Evolutionary conservation across 495 filamentous ascomycete species (phyloP).

Genomic region (Penicillium lagena): DNA sequence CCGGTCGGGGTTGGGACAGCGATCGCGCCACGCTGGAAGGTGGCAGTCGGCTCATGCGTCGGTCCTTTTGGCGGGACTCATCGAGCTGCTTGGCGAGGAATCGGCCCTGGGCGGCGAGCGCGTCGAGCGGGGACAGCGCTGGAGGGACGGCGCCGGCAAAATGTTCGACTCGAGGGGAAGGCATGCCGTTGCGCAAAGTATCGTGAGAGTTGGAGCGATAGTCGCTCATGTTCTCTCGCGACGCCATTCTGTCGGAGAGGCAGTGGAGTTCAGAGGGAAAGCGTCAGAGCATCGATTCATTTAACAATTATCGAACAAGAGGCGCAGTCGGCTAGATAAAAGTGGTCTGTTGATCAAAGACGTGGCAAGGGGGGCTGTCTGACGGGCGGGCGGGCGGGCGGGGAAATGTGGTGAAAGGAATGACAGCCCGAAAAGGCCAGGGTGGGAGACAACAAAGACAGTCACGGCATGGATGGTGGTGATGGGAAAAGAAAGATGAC

Average conservation of each 20-base stretch:
- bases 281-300: background rate
- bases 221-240: conserved; percentile 55
- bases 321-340: too few relatives aligned
- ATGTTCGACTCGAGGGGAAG: conserved; percentile 65
- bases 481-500: conserved; percentile 1
- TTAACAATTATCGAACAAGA: too few relatives aligned
- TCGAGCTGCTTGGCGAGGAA: conserved; percentile 82
- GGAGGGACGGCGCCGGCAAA: conserved; percentile 84
- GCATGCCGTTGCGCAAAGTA: conserved; percentile 43
- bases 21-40: conserved; percentile 75
- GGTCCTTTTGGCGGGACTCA: conserved; percentile 58
- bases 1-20: conserved; percentile 60
- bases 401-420: conserved; percentile 28
- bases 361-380: conserved; percentile 5
- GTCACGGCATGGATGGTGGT: conserved; percentile 5
- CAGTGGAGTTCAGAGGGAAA: background rate
- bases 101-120: conserved; percentile 83
- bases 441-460: conserved; percentile 4
- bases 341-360: background rate
- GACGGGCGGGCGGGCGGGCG: conserved; percentile 8
- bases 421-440: conserved; percentile 26
- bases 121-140: conserved; percentile 88
- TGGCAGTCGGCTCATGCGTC: conserved; percentile 77
- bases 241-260: conserved; percentile 34
- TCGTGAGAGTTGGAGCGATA: conserved; percentile 57